Percentiles rank a stretch among this genome's conserved stretches.
phyloP scores from a whole-genome alignment of 257 asterid genomes.

The Nicotiana benthamiana region DNA sequence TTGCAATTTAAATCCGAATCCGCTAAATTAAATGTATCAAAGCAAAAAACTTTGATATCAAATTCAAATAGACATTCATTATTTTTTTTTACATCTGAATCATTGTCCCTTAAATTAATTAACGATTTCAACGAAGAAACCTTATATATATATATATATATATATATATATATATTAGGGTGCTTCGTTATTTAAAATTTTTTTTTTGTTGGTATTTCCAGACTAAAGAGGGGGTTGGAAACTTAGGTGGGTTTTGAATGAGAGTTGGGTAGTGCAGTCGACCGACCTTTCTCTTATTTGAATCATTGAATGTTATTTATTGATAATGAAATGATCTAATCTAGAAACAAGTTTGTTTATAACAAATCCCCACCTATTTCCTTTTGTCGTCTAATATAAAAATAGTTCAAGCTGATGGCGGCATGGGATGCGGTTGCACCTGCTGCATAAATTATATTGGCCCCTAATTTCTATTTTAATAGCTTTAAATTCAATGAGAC shows the following conservation, averaged over 20 bases:
- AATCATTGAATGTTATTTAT: neutral
- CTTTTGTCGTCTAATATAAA: neutral
- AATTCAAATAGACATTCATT: neutral
- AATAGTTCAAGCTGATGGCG: no score
- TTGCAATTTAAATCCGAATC: no score
- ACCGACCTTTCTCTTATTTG: conserved; percentile 17
- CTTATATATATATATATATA: no score
- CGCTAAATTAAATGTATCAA: no score
- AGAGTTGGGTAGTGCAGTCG: conserved; percentile 22
- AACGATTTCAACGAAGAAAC: neutral
- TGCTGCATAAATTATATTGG: no score
- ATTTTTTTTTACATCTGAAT: neutral
- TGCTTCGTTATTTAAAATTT: no score
- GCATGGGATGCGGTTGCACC: no score
- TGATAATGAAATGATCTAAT: no score
- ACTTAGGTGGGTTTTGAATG: conserved; percentile 21
- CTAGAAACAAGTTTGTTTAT: neutral
- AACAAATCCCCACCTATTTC: neutral
- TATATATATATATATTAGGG: no score
- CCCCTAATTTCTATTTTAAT: no score
- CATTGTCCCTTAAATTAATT: neutral
- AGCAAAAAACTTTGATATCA: no score
- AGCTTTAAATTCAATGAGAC: no score
- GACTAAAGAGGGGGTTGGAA: neutral
- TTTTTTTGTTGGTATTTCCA: neutral